Base-by-base conservation (phyloP, 495 filamentous ascomycete genomes). In the Rhypophila decipiens region DNA sequence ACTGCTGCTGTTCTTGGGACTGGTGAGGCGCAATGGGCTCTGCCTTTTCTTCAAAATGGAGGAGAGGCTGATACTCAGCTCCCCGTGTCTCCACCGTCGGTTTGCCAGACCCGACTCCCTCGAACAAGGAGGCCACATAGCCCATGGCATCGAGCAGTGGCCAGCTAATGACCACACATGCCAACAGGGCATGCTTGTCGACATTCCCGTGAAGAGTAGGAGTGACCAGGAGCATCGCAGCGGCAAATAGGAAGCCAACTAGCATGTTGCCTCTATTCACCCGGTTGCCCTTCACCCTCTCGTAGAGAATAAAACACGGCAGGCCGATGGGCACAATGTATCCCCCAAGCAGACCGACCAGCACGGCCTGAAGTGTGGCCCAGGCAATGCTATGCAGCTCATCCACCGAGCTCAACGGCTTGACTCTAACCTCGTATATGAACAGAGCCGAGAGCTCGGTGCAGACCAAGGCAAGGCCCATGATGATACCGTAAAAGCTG, bases 351-450 rank as follows among this genome's bases (percentile, higher is more conserved):
- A 57, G 37, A 1, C 50, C 50, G 18, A 21, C 39, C 5, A 39
- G 35, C 13, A 47, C 55, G n/a, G 46, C 50, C 35, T 53, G 55
- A 8, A 53, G 44, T 11, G 36, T 24, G 18, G 27, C 55, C 47
- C 47, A 51, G 20, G 44, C 42, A 13, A 58, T 47, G 35, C 44
- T 49, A 15, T 51, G 48, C 12, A 58, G 24, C 44, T 54, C 55
- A 18, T 12, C 18, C 31, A 45, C 44, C 13, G 55, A 58, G 41
- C 15, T 51, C 2, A 35, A 17, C 11, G 12, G 20, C 1, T 37
- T 37, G 4, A 11, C 19, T 17, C 19, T 39, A 29, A 21, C 7
- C 24, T 54, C 44, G 39, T 58, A 54, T 4, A 58, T 39, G 1
- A 46, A 34, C 35, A 58, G 24, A 3, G 50, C 31, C 20, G 50